Evolutionary conservation across 1,284 basidiomycete genomes (phyloP), one percentile per base, ranked within the genome.

Genomic region (Malassezia arunalokei): DNA sequence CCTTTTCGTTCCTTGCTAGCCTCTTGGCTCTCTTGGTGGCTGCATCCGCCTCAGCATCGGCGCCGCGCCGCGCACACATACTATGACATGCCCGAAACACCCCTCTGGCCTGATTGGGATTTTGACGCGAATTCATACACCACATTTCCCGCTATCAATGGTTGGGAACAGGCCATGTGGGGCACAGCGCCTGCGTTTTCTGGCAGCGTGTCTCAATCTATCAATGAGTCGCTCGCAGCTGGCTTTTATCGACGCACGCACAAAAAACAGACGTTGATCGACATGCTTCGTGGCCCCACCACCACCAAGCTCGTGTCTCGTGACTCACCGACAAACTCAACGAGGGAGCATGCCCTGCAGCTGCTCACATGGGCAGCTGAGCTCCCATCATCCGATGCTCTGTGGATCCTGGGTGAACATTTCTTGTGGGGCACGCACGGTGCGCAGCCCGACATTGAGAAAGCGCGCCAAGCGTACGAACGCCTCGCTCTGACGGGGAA

Each of bases 341-440:
- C 20, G 20, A 24, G 20, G 20, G 20, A 24, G 20, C 20, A 24
- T 24, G 20, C 20, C 4, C 28, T 42, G 40, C 29, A 28, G 27
- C 20, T 24, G 20, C 20, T 24, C 20, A 24, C 20, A 24, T 24
- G 20, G 20, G 20, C 20, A 2, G 20, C 20, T 4, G 20, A 24
- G 2, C 20, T 24, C n/a, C n/a, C 5, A 4, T 37, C 43, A 9
- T 49, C 66, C 8, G 68, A 71, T 40, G 69, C 69, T 0, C 49
- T 71, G 24, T 71, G 69, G 69, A 63, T 68, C 38, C 57, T 71
- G 0, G 69, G 59, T 6, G 64, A 68, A 39, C 60, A 70, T 43
- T 65, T 58, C 4, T 52, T 71, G n/a, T 70, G 65, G 66, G 69
- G 69, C 48, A 70, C 68, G 6, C 68, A 71, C 44, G 68, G 63